A percentile compares a stretch with the other conserved stretches of the same genome.
These are phyloP conservation scores for Aspergillus ochraceoroseus DNA, from an alignment of 2,329 filamentous ascomycete species.

Conservation along the genomic window DNA sequence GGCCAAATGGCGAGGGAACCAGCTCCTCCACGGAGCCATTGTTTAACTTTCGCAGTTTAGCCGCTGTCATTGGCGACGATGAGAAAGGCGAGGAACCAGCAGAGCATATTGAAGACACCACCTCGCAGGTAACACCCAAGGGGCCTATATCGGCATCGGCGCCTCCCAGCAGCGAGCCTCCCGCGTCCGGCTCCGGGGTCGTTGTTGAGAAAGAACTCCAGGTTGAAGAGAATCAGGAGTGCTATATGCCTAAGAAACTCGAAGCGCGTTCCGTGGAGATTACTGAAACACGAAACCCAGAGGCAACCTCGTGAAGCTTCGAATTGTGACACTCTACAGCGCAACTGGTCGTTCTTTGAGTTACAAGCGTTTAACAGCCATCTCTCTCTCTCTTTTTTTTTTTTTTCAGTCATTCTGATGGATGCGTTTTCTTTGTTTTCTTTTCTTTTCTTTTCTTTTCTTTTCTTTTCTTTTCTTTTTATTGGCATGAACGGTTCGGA, in stretches of 20 bases:
- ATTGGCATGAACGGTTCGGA: slow-evolving; percentile 18
- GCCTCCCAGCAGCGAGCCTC: slow-evolving; percentile 16
- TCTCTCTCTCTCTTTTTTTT: slow-evolving; percentile 5
- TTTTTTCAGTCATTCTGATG: neutral
- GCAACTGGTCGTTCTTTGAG: too few relatives aligned
- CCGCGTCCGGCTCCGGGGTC: slow-evolving; percentile 10
- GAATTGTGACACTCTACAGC: too few relatives aligned
- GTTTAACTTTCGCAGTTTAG: slow-evolving; percentile 87
- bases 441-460: slow-evolving; percentile 12
- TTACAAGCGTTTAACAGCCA: too few relatives aligned
- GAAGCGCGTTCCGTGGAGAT: slow-evolving; percentile 38
- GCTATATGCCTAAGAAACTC: slow-evolving; percentile 33
- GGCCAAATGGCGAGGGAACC: slow-evolving; percentile 45
- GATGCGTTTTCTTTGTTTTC: slow-evolving; percentile 13
- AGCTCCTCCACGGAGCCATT: slow-evolving; percentile 64
- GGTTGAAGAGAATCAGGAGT: slow-evolving; percentile 18
- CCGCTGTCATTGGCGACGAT: slow-evolving; percentile 71
- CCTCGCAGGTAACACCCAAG: too few relatives aligned
- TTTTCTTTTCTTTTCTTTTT: slow-evolving; percentile 8
- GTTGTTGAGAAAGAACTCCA: slow-evolving; percentile 13
- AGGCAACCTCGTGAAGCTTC: slow-evolving; percentile 32
- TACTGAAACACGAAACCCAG: slow-evolving; percentile 22
- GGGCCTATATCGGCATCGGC: slow-evolving; percentile 22
- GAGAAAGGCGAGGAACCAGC: slow-evolving; percentile 44
- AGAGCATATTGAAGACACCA: slow-evolving; percentile 38